These are phyloP conservation scores for Suhomyces emberorum DNA, from an alignment of 805 yeast species.

Conservation along the genomic window DNA sequence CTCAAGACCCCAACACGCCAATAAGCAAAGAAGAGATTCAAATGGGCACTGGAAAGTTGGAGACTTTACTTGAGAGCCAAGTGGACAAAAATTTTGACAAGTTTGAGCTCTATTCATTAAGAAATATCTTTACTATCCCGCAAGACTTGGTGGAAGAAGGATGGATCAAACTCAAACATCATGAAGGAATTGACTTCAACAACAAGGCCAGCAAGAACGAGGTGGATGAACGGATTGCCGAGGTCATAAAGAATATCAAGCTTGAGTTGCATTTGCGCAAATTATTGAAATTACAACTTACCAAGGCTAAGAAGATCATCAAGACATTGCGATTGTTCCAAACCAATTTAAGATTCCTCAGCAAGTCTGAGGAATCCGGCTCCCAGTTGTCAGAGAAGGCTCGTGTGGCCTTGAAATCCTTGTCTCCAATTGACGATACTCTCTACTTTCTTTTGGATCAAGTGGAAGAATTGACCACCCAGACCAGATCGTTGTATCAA, in stretches of 20 bases:
- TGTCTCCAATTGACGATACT: slow-evolving; percentile 48
- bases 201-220: slow-evolving; percentile 8
- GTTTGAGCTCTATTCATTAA: slow-evolving; percentile 73
- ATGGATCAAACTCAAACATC: slow-evolving; percentile 66
- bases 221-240: slow-evolving; percentile 29
- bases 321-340: slow-evolving; percentile 30
- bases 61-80: slow-evolving; percentile 67
- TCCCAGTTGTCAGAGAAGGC: slow-evolving; percentile 19
- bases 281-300: slow-evolving; percentile 36
- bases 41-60: slow-evolving; percentile 78
- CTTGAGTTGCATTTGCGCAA: slow-evolving; percentile 44
- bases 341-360: slow-evolving; percentile 26
- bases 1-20: slow-evolving; percentile 18
- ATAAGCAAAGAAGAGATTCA: slow-evolving; percentile 51
- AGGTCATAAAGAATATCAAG: slow-evolving; percentile 37
- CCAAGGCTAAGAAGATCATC: slow-evolving; percentile 35
- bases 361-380: slow-evolving; percentile 9
- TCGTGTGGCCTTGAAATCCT: slow-evolving; percentile 25
- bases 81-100: slow-evolving; percentile 84
- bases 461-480: slow-evolving; percentile 34
- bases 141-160: slow-evolving; percentile 61
- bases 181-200: slow-evolving; percentile 45
- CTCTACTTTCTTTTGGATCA: slow-evolving; percentile 44
- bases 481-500: slow-evolving; percentile 23
- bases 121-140: slow-evolving; percentile 76